A percentile compares a stretch with the other conserved stretches of the same genome.
These are phyloP conservation scores for Kwoniella shandongensis DNA, from an alignment of 768 basidiomycete genomes.

Conservation along the genomic window DNA sequence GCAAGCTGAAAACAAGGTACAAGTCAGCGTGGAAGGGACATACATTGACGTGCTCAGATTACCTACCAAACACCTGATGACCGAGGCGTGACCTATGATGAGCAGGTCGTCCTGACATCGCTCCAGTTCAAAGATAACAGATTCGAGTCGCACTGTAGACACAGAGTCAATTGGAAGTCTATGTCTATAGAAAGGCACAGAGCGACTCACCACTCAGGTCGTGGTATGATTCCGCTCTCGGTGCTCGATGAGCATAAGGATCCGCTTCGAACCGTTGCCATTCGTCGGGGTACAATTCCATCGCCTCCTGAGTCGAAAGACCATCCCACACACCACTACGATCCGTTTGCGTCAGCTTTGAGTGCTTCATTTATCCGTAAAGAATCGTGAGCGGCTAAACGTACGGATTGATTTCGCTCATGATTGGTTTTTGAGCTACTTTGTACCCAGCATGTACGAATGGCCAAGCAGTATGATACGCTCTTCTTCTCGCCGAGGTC, in stretches of 20 bases:
- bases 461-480: slow-evolving; percentile 95
- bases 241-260: slow-evolving; percentile 87
- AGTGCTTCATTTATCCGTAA: too few species aligned
- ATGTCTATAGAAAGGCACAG: neutral
- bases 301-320: slow-evolving; percentile 81
- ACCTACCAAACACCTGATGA: slow-evolving; percentile 79
- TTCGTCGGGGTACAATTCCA: slow-evolving; percentile 86
- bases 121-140: slow-evolving; percentile 87
- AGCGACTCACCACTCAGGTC: slow-evolving; percentile 60
- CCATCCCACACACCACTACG: slow-evolving; percentile 78
- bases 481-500: slow-evolving; percentile 90
- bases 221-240: slow-evolving; percentile 95
- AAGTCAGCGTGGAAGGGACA: neutral
- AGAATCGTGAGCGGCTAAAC: slow-evolving; percentile 54
- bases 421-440: slow-evolving; percentile 91
- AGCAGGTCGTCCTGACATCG: slow-evolving; percentile 89
- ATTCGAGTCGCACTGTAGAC: slow-evolving; percentile 82
- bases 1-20: slow-evolving; percentile 58
- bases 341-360: neutral
- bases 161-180: slow-evolving; percentile 21
- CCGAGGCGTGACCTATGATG: slow-evolving; percentile 95
- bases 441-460: slow-evolving; percentile 65
- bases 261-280: slow-evolving; percentile 90
- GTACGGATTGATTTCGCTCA: slow-evolving; percentile 97
- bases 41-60: neutral